Conservation (phyloP, 2,329 filamentous ascomycete genomes). For the Ascochyta koolunga region DNA sequence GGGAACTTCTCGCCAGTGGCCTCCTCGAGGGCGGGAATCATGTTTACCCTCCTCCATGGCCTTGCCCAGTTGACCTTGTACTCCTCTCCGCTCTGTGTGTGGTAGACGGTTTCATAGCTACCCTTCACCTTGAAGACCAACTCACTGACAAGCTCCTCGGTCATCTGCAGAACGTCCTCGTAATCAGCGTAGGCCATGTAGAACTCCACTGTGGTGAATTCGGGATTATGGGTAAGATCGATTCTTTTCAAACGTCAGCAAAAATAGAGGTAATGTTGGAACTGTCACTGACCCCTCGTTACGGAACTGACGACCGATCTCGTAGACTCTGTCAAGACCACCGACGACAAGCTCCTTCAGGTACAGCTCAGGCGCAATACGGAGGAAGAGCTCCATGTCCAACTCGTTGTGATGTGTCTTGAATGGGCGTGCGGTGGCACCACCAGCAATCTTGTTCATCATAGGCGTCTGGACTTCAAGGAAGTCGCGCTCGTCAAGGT, state of each 20-base stretch:
- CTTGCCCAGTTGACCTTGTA: constrained; percentile 95
- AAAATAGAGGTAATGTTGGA: too few relatives aligned
- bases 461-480: constrained; percentile 93
- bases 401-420: constrained; percentile 95
- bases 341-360: constrained; percentile 97
- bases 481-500: constrained; percentile 87
- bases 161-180: constrained; percentile 87
- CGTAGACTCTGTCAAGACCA: constrained; percentile 92
- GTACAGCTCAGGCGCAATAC: constrained; percentile 92
- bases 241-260: constrained; percentile 55
- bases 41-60: constrained; percentile 92
- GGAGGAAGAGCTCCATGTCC: constrained; percentile 92
- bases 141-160: constrained; percentile 89
- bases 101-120: constrained; percentile 82
- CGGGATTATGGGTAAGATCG: constrained; percentile 94
- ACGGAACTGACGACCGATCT: constrained; percentile 92
- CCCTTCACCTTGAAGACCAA: constrained; percentile 90
- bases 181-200: constrained; percentile 73
- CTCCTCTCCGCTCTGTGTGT: constrained; percentile 82
- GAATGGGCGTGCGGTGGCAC: constrained; percentile 94
- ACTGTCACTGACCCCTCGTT: constrained; percentile 92
- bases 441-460: constrained; percentile 94
- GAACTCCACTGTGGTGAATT: constrained; percentile 97
- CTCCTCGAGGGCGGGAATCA: constrained; percentile 93
- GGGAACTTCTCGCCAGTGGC: constrained; percentile 94